Conservation (phyloP, 2,329 filamentous ascomycete genomes). For the Cercospora citrullina region DNA sequence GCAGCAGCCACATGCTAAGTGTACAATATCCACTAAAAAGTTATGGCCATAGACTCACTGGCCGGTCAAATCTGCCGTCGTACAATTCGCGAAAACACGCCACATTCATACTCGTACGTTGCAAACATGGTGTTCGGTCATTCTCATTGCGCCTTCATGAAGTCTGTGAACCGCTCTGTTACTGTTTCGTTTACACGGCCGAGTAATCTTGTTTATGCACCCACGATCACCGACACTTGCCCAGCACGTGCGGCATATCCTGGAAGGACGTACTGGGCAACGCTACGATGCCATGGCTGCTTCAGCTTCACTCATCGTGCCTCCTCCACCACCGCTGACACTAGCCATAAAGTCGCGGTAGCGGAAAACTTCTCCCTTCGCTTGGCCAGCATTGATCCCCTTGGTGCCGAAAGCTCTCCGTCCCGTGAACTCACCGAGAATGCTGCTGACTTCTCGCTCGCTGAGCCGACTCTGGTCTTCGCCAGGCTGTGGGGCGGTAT, state of each 20-base stretch:
- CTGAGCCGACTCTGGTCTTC: conserved; percentile 58
- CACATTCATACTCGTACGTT: not conserved
- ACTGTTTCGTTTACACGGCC: not conserved
- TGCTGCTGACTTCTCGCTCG: conserved; percentile 76
- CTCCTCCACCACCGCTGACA: conserved; percentile 39
- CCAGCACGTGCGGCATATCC: not conserved
- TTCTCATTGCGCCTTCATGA: not conserved
- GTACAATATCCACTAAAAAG: not conserved
- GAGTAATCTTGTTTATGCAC: not conserved
- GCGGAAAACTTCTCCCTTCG: conserved; percentile 80
- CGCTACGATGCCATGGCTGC: conserved; percentile 18
- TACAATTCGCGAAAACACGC: not conserved
- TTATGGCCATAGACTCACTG: not conserved
- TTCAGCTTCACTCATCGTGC: conserved; percentile 14
- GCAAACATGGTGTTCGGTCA: not conserved
- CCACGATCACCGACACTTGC: not conserved
- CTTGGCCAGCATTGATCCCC: conserved; percentile 48
- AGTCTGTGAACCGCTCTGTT: not conserved
- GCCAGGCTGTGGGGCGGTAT: conserved; percentile 76
- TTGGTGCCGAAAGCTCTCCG: conserved; percentile 75
- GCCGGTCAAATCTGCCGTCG: not conserved
- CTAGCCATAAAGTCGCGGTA: conserved; percentile 85
- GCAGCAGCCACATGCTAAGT: not conserved
- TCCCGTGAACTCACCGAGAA: conserved; percentile 83
- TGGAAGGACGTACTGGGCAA: not conserved